Evolutionary conservation across 805 yeast species (phyloP).

Genomic region (Saturnispora halmiae): DNA sequence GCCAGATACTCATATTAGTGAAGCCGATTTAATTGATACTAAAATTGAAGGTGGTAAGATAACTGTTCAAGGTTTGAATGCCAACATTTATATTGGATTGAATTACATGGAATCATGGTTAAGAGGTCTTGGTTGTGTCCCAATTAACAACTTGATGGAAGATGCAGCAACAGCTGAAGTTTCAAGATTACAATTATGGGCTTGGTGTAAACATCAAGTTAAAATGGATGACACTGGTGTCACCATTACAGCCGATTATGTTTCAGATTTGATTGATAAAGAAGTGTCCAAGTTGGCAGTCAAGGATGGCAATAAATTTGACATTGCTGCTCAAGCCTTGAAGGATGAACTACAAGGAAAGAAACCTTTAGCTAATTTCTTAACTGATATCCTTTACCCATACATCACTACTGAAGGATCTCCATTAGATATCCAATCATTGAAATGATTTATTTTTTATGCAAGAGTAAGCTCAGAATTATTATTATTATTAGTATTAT

Average conservation of each 20-base stretch:
- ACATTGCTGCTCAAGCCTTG: conserved; percentile 59
- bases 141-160: conserved; percentile 79
- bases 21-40: conserved; percentile 55
- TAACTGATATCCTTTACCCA: conserved; percentile 68
- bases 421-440: conserved; percentile 25
- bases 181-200: conserved; percentile 71
- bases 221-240: conserved; percentile 48
- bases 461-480: background rate
- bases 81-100: conserved; percentile 67
- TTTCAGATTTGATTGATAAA: conserved; percentile 47
- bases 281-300: conserved; percentile 47
- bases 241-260: conserved; percentile 50
- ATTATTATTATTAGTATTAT: too few relatives aligned
- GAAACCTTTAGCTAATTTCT: conserved; percentile 59
- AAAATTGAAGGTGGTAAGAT: conserved; percentile 52
- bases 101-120: conserved; percentile 83
- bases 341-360: conserved; percentile 66
- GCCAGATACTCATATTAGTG: conserved; percentile 32
- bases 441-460: too few relatives aligned
- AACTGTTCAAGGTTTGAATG: conserved; percentile 61
- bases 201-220: conserved; percentile 73
- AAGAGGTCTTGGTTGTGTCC: conserved; percentile 77
- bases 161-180: conserved; percentile 90
- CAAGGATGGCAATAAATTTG: conserved; percentile 58
- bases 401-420: conserved; percentile 46